These are phyloP conservation scores for Bodo saltans DNA, from an alignment of 78 protist species.

Conservation along the genomic window DNA sequence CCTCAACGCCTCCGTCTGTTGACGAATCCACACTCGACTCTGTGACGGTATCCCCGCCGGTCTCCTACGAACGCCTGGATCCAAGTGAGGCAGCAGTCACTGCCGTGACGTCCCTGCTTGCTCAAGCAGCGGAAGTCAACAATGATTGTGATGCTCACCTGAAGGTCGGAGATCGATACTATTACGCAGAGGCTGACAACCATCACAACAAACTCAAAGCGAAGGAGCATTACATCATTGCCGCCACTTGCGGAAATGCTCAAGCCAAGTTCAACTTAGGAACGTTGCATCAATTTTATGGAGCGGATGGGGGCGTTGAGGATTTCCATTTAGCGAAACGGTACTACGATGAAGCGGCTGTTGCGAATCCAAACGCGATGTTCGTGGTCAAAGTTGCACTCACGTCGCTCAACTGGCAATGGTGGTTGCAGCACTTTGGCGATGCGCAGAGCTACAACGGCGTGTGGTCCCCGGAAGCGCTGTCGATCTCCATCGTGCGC, in stretches of 20 bases:
- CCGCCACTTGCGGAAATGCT: background rate
- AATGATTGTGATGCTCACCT: conserved; percentile 42
- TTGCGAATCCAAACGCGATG: conserved; percentile 42
- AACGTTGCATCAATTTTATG: conserved; percentile 75
- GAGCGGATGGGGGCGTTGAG: conserved; percentile 37
- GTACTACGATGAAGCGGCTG: conserved; percentile 68
- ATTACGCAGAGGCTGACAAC: conserved; percentile 54
- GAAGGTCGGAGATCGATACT: conserved; percentile 71
- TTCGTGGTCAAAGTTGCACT: conserved; percentile 60
- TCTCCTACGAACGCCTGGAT: background rate
- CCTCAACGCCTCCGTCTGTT: conserved; percentile 44
- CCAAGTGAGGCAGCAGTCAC: background rate
- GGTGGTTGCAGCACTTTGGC: conserved; percentile 2
- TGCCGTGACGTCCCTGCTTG: background rate
- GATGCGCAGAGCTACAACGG: no score
- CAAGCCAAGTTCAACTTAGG: conserved; percentile 75
- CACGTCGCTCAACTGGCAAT: background rate
- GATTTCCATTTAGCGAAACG: conserved; percentile 78
- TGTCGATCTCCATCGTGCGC: no score
- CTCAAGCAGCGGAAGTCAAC: background rate
- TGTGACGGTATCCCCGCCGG: background rate
- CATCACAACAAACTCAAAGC: no score
- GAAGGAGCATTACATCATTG: background rate
- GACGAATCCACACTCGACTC: background rate
- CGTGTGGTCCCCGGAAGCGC: no score